Evolutionary conservation across 2,329 filamentous ascomycete species (phyloP).

Genomic region (Tolypocladium ophioglossoides): DNA sequence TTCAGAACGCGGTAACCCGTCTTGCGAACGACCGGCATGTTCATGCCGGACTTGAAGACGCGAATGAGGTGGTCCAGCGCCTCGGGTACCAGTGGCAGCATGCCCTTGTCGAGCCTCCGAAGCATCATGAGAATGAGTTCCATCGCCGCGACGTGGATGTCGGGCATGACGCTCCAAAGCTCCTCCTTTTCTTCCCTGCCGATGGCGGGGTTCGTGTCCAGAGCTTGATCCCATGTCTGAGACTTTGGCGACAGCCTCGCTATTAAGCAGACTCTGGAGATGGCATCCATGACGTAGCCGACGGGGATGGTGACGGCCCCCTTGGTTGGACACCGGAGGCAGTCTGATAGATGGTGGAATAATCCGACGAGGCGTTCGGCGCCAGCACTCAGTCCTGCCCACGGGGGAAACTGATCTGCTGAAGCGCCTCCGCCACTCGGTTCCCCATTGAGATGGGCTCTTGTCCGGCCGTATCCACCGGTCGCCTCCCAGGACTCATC

Average conservation of each 20-base stretch:
- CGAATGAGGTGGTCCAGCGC: conserved; percentile 62
- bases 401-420: conserved; percentile 48
- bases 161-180: conserved; percentile 62
- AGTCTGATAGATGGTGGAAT: conserved; percentile 52
- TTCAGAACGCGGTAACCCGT: conserved; percentile 49
- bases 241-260: conserved; percentile 37
- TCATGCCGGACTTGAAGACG: conserved; percentile 52
- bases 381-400: conserved; percentile 68
- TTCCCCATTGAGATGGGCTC: conserved; percentile 33
- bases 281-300: conserved; percentile 55
- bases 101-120: conserved; percentile 45
- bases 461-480: conserved; percentile 34
- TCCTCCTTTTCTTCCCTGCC: conserved; percentile 72
- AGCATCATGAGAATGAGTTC: conserved; percentile 48
- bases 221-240: conserved; percentile 35
- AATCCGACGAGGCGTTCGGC: conserved; percentile 57
- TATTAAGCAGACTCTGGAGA: conserved; percentile 60
- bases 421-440: conserved; percentile 35
- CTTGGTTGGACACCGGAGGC: conserved; percentile 54
- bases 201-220: conserved; percentile 62
- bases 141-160: conserved; percentile 63
- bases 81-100: conserved; percentile 49
- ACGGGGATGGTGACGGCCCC: conserved; percentile 56
- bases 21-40: conserved; percentile 42
- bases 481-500: conserved; percentile 73